Base-by-base conservation (phyloP, 768 basidiomycete genomes). In the Leucogyrophana mollusca region DNA sequence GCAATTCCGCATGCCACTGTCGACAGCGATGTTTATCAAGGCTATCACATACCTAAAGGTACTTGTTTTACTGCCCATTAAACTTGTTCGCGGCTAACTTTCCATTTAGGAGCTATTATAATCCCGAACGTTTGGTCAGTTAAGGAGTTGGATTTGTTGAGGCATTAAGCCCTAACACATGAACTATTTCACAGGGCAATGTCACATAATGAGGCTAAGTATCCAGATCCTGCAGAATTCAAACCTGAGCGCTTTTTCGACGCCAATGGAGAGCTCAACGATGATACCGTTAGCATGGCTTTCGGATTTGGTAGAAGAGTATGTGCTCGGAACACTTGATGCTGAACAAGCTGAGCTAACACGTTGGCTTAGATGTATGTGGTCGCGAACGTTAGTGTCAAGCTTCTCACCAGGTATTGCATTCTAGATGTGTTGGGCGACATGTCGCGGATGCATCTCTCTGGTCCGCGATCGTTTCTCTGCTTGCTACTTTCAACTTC, bases 401-500 rank as follows among this genome's bases (percentile, higher is more conserved):
- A 7, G 6, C 27, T 6, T 30, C 27, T 30, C 27, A 13, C 7
- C 27, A 7, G 7, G 13, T 13, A 30, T 30, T 30, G 6, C 7
- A 7, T 30, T 30, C 27, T 47, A 65, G 68, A 9, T 74, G 73
- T 37, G 71, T 69, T 6, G 72, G 73, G 8, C 61, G 62, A 2
- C 47, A 69, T 46, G 41, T 73, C 4, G 71, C 66, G 0, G 61
- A 68, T 38, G 54, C 60, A 38, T 62, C 67, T 0, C 24, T 72
- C 38, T 74, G 72, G 55, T 50, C 72, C 17, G 65, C 62, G 37
- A 64, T 74, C 5, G 49, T 63, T 11, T 67, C 60, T 24, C 60
- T 72, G 23, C 56, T 74, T 10, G 58, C 73, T 4, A 53, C 61
- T 5, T 71, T 77, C 43, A 48, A 66, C n/a, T 69, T 77, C 25